Evolutionary conservation across 495 filamentous ascomycete species (phyloP).

Genomic region (Immersiella caudata): DNA sequence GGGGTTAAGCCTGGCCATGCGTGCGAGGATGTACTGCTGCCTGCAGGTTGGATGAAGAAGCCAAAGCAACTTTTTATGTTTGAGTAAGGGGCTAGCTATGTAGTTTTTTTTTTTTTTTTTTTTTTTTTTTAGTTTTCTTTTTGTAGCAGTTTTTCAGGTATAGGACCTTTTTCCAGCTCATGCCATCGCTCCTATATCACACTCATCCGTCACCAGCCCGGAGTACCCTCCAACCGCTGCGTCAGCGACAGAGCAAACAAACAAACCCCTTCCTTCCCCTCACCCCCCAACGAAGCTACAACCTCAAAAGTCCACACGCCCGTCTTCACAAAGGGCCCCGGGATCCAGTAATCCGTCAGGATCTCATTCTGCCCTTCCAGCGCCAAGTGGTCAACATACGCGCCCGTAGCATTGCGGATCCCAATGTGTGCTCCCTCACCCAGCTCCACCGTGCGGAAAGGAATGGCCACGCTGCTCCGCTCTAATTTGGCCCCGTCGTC

Average conservation of each 20-base stretch:
- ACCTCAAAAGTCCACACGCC: slow-evolving; percentile 14
- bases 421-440: slow-evolving; percentile 13
- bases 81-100: too few relatives aligned
- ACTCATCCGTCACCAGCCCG: neutral
- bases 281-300: neutral
- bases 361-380: neutral
- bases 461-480: neutral
- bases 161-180: too few relatives aligned
- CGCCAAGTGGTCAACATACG: slow-evolving; percentile 13
- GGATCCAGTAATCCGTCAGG: slow-evolving; percentile 14
- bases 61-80: too few relatives aligned
- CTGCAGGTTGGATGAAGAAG: too few relatives aligned
- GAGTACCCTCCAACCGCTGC: slow-evolving; percentile 9
- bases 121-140: too few relatives aligned
- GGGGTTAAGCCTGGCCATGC: too few relatives aligned
- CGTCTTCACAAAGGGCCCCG: slow-evolving; percentile 9
- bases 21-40: too few relatives aligned
- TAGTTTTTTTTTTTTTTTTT: too few relatives aligned
- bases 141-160: too few relatives aligned
- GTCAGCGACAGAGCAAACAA: slow-evolving; percentile 13
- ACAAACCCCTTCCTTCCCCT: slow-evolving; percentile 5
- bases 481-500: neutral
- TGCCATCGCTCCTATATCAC: too few relatives aligned
- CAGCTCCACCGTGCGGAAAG: slow-evolving; percentile 11
- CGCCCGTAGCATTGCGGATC: slow-evolving; percentile 13